Conservation (phyloP, 2,329 filamentous ascomycete species). For the Aspergillus alliaceus region DNA sequence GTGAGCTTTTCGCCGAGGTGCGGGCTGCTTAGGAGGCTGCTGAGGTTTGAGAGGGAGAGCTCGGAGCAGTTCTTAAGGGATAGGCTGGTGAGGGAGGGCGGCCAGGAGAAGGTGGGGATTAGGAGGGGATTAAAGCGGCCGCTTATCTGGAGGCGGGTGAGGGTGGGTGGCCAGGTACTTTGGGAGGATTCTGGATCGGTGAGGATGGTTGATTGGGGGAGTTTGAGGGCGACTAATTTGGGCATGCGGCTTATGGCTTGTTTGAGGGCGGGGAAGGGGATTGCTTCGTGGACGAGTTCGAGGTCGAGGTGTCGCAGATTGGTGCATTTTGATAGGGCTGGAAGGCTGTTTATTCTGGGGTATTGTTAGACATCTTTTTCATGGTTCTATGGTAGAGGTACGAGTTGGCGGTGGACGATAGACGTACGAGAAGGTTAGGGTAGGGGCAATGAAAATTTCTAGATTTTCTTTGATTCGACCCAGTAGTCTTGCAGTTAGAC, state of each 20-base stretch:
- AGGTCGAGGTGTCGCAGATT: constrained; percentile 54
- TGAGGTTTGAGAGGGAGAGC: constrained; percentile 23
- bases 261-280: constrained; percentile 51
- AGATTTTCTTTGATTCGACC: constrained; percentile 54
- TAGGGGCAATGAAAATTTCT: constrained; percentile 58
- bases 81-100: constrained; percentile 25
- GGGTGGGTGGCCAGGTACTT: constrained; percentile 28
- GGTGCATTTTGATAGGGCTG: constrained; percentile 56
- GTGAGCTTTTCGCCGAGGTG: constrained; percentile 21
- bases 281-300: constrained; percentile 52
- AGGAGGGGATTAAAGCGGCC: constrained; percentile 19
- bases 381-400: too few relatives aligned
- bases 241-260: constrained; percentile 50
- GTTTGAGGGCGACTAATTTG: constrained; percentile 46
- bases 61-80: constrained; percentile 25
- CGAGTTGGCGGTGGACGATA: neutral
- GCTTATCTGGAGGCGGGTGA: constrained; percentile 25
- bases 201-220: constrained; percentile 38
- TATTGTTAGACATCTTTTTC: neutral
- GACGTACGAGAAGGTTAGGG: constrained; percentile 55
- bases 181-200: constrained; percentile 9
- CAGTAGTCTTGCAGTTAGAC: constrained; percentile 57
- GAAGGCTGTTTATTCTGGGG: constrained; percentile 53
- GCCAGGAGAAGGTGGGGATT: constrained; percentile 29
- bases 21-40: constrained; percentile 24